Evolutionary conservation across 371 early-diverging fungal genomes (phyloP).

Genomic region (Capillidium heterosporum): DNA sequence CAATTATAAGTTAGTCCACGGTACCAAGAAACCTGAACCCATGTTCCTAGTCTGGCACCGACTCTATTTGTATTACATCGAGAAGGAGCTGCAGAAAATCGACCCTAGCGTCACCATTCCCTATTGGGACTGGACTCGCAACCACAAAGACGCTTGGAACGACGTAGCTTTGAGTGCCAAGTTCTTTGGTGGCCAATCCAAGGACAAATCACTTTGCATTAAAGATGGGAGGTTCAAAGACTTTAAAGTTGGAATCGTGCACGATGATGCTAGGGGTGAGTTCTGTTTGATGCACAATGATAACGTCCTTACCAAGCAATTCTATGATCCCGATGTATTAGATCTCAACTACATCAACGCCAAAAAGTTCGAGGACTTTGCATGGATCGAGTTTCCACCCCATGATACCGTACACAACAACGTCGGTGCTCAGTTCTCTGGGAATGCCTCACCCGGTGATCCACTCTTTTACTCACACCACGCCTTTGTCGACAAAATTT

Average conservation of each 20-base stretch:
- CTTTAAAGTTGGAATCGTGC: background rate
- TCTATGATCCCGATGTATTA: background rate
- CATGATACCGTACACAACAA: conserved; percentile 24
- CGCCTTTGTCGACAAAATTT: conserved; percentile 7
- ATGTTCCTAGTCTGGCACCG: conserved; percentile 6
- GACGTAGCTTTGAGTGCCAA: conserved; percentile 6
- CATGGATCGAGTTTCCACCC: conserved; percentile 18
- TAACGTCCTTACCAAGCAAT: background rate
- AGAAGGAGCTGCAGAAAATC: conserved; percentile 1
- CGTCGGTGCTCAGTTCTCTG: conserved; percentile 22
- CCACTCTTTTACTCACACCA: conserved; percentile 8
- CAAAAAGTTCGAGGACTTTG: background rate
- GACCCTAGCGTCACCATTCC: background rate
- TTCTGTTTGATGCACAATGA: background rate
- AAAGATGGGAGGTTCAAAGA: conserved; percentile 8
- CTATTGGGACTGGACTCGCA: background rate
- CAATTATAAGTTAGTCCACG: background rate
- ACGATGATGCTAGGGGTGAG: background rate
- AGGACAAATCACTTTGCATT: conserved; percentile 8
- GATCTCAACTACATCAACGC: background rate
- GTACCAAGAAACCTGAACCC: background rate
- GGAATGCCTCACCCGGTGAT: conserved; percentile 11
- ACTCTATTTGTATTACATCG: background rate
- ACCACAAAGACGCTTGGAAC: conserved; percentile 6
- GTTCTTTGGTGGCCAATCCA: conserved; percentile 9